Base-by-base conservation (phyloP, 2,329 filamentous ascomycete genomes). In the Trichoderma aggressivum region DNA sequence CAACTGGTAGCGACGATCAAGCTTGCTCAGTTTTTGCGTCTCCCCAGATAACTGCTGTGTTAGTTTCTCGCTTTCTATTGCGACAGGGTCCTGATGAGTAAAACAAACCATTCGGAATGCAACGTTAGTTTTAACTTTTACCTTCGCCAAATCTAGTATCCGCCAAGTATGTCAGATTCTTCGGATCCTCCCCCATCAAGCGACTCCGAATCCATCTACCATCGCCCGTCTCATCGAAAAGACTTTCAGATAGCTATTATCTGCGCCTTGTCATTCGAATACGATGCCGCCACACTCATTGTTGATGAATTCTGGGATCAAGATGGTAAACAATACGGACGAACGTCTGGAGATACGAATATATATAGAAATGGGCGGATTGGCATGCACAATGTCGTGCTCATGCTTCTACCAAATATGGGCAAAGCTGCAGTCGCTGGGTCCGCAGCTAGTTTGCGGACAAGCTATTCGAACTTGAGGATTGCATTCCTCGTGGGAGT, bases 311-410 rank as follows among this genome's bases (percentile, higher is more conserved):
- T 67, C 43, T 76, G 75, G 74, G 73, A 73, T 10, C 55, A 73
- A 2, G 59, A 73, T 18, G 16, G 7, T 30, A 39, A 4, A 21
- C 55, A 61, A 1, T 78, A 76, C 34, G 76, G 74, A 10, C 78
- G 77, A 50, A 73, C 73, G 1, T 26, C 50, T 0, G 77, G 77
- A 0, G 80, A 82, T 58, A 34, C 64, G 0, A 80, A 80, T 39
- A 36, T 63, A 36, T 81, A 81, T 64, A 73, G 74, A 0, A 74
- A 69, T 11, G 79, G 75, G 4, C 6, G 21, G 2, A 75, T 77
- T 3, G 74, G 74, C 0, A 63, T 62, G 3, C 72, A 76, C 39
- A 74, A 77, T 30, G 74, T 76, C 18, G 73, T 79, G 2, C 71
- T 80, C 11, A 70, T 74, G 7, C 68, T 74, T 8, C 66, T 78